phyloP scores from a whole-genome alignment of 371 early-diverging fungal genomes.

The Actinomortierella ambigua region DNA sequence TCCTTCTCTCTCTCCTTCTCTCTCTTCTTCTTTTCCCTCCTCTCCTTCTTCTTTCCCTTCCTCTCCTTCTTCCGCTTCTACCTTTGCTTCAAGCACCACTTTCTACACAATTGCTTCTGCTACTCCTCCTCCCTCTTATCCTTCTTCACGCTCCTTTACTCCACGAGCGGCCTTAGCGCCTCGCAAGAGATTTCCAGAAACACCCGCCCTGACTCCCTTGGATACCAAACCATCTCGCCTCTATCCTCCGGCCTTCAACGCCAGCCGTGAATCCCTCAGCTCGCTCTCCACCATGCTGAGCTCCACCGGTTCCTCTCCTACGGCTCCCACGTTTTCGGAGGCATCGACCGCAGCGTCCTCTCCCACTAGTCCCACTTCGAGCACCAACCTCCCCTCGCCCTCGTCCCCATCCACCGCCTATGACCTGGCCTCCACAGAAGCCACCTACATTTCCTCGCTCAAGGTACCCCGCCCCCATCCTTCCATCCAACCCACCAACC shows the following conservation, averaged over 20 bases:
- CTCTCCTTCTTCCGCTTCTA: neutral
- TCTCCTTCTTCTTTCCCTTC: neutral
- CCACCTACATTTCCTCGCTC: no score
- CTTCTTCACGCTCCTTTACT: slow-evolving; percentile 31
- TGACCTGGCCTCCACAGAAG: slow-evolving; percentile 4
- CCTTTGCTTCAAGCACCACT: neutral
- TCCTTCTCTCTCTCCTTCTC: neutral
- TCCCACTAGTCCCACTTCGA: slow-evolving; percentile 2
- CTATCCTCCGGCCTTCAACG: no score
- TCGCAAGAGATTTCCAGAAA: no score
- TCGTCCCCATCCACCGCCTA: slow-evolving; percentile 18
- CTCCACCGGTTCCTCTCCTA: no score
- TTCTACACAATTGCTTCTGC: no score
- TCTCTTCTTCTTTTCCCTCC: neutral
- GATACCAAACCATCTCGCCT: no score
- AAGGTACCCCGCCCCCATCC: no score
- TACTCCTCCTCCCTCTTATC: slow-evolving; percentile 9
- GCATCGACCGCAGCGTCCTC: slow-evolving; percentile 3
- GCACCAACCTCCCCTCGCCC: slow-evolving; percentile 10
- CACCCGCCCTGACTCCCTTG: no score
- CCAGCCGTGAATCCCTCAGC: no score
- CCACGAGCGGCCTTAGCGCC: slow-evolving; percentile 5
- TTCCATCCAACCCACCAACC: no score
- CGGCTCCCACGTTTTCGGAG: no score
- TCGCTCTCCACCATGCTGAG: no score